phyloP scores from a whole-genome alignment of 352 stramenopile species.

The Phytophthora sp. region DNA sequence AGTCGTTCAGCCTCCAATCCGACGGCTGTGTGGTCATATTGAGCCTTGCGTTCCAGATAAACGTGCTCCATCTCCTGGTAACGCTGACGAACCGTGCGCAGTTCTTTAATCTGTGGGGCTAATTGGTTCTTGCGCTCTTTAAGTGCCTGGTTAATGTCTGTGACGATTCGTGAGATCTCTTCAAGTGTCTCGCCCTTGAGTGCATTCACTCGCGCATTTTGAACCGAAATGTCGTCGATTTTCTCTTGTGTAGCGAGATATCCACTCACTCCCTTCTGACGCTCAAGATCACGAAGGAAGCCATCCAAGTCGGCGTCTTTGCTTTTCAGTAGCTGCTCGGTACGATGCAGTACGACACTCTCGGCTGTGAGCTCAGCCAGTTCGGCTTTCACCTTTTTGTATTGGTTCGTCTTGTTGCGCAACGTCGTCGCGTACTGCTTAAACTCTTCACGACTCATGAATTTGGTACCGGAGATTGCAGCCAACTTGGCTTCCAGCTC shows the following conservation, averaged over 20 bases:
- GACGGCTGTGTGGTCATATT: conserved; percentile 91
- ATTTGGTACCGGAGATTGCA: conserved; percentile 56
- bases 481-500: conserved; percentile 70
- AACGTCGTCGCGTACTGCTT: conserved; percentile 89
- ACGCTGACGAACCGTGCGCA: conserved; percentile 85
- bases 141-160: conserved; percentile 91
- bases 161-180: conserved; percentile 92
- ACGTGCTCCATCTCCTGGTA: conserved; percentile 92
- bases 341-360: conserved; percentile 91
- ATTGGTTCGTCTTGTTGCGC: conserved; percentile 92
- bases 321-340: conserved; percentile 91
- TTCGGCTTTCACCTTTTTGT: conserved; percentile 92
- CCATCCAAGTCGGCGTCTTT: conserved; percentile 86
- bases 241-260: conserved; percentile 89
- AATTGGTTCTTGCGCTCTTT: conserved; percentile 93
- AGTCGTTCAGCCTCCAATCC: conserved; percentile 89
- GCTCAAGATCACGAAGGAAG: conserved; percentile 85
- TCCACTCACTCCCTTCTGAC: conserved; percentile 83
- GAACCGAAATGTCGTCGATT: conserved; percentile 87
- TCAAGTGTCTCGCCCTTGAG: conserved; percentile 93
- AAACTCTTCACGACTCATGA: conserved; percentile 91
- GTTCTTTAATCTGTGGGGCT: conserved; percentile 92
- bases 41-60: conserved; percentile 87
- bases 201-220: conserved; percentile 90
- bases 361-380: conserved; percentile 86